Evolutionary conservation across 257 asterid genomes (phyloP).

Genomic region (Gentiana macrophylla): DNA sequence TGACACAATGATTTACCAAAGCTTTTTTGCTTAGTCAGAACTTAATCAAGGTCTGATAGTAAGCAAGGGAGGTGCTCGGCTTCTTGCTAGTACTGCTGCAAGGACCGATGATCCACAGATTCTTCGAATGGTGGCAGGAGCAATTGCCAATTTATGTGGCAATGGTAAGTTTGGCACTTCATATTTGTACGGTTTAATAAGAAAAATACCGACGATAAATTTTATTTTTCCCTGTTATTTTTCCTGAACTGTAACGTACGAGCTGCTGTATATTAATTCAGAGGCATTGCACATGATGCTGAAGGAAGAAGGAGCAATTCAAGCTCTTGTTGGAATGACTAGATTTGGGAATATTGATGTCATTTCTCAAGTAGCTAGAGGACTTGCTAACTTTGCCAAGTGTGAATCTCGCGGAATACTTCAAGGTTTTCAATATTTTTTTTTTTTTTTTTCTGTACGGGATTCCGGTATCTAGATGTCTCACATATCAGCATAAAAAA

Average conservation of each 20-base stretch:
- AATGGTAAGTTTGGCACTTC: slow-evolving; percentile 43
- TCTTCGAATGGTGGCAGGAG: slow-evolving; percentile 93
- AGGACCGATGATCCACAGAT: slow-evolving; percentile 80
- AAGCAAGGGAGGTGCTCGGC: slow-evolving; percentile 62
- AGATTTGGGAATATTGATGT: slow-evolving; percentile 55
- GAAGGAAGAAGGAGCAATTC: slow-evolving; percentile 74
- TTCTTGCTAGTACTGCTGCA: slow-evolving; percentile 57
- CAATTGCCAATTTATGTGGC: slow-evolving; percentile 90
- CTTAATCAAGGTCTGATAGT: slow-evolving; percentile 66
- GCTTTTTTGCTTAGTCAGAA: slow-evolving; percentile 30
- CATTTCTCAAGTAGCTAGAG: slow-evolving; percentile 80
- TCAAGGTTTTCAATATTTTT: slow-evolving; percentile 39
- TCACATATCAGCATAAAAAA: too few species aligned
- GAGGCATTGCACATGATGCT: slow-evolving; percentile 52
- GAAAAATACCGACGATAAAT: too few species aligned
- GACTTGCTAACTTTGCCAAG: slow-evolving; percentile 82
- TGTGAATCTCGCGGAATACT: slow-evolving; percentile 79
- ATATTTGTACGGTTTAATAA: too few species aligned
- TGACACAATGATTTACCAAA: not conserved
- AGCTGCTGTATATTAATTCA: slow-evolving; percentile 14
- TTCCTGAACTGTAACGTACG: not conserved
- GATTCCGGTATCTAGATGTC: too few species aligned
- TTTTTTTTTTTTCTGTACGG: too few species aligned
- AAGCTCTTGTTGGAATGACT: slow-evolving; percentile 61
- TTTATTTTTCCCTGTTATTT: too few species aligned